Percentiles rank a stretch among this genome's conserved stretches.
Conservation (phyloP, 306 rosid genomes). For the Betula pendula region DNA sequence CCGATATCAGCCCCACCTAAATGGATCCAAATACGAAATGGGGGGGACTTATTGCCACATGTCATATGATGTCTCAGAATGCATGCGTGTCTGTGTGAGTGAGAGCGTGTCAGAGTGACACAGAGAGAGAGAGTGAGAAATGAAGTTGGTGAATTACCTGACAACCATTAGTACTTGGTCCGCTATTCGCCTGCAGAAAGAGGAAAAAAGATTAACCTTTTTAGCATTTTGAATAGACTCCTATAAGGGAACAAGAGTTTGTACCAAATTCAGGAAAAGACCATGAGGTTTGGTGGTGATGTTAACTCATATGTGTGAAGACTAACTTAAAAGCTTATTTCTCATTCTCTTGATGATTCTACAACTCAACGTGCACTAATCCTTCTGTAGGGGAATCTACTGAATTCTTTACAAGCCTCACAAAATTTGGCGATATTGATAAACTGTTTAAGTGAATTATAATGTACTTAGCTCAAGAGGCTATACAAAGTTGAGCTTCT, state of each 20-base stretch:
- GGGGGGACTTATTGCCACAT: background rate
- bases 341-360: background rate
- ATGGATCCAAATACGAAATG: background rate
- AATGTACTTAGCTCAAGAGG: background rate
- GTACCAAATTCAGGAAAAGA: background rate
- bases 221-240: background rate
- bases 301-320: background rate
- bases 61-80: background rate
- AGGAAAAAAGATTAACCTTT: slow-evolving; percentile 15
- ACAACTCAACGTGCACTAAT: background rate
- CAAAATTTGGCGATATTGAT: background rate
- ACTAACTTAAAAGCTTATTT: background rate
- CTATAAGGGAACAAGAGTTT: background rate
- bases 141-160: slow-evolving; percentile 57
- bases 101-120: background rate
- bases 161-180: slow-evolving; percentile 80
- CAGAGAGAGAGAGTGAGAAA: slow-evolving; percentile 21
- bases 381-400: background rate
- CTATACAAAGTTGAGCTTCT: background rate
- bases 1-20: background rate
- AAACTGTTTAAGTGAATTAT: background rate
- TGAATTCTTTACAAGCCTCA: background rate
- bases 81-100: background rate
- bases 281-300: background rate
- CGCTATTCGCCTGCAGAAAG: slow-evolving; percentile 88